Evolutionary conservation across 1,284 basidiomycete genomes (phyloP).

Genomic region (Termitomyces sp.): DNA sequence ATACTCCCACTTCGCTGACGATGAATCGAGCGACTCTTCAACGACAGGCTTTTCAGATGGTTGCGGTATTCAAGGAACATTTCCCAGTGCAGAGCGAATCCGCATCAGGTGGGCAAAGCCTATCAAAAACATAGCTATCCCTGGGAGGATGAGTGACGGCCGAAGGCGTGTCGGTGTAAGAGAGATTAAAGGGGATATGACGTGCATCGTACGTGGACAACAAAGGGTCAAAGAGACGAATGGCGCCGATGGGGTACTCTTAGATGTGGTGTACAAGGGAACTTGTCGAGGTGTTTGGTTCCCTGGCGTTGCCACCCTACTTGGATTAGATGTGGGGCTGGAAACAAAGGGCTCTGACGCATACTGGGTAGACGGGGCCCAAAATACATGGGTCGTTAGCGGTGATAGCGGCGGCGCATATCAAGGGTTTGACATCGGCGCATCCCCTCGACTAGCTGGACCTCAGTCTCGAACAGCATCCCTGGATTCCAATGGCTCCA

Average conservation of each 20-base stretch:
- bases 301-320: constrained; percentile 72
- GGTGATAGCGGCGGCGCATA: constrained; percentile 60
- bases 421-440: constrained; percentile 59
- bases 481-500: constrained; percentile 43
- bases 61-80: constrained; percentile 69
- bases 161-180: constrained; percentile 63
- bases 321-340: constrained; percentile 72
- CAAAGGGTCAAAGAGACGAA: constrained; percentile 31
- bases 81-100: constrained; percentile 69
- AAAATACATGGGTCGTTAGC: constrained; percentile 52
- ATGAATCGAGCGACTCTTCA: constrained; percentile 74
- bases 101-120: constrained; percentile 75
- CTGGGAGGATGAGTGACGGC: constrained; percentile 39
- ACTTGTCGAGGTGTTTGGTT: constrained; percentile 73
- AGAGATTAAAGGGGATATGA: constrained; percentile 61
- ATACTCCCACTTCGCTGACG: constrained; percentile 69
- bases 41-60: constrained; percentile 51
- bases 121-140: constrained; percentile 41
- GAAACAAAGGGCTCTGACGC: constrained; percentile 64
- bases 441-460: constrained; percentile 22
- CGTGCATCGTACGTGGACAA: constrained; percentile 51
- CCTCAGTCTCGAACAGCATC: constrained; percentile 40
- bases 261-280: constrained; percentile 67
- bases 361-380: constrained; percentile 50
- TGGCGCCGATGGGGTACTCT: constrained; percentile 53